phyloP scores from a whole-genome alignment of 495 filamentous ascomycete genomes.

The Penicillium turbatum region DNA sequence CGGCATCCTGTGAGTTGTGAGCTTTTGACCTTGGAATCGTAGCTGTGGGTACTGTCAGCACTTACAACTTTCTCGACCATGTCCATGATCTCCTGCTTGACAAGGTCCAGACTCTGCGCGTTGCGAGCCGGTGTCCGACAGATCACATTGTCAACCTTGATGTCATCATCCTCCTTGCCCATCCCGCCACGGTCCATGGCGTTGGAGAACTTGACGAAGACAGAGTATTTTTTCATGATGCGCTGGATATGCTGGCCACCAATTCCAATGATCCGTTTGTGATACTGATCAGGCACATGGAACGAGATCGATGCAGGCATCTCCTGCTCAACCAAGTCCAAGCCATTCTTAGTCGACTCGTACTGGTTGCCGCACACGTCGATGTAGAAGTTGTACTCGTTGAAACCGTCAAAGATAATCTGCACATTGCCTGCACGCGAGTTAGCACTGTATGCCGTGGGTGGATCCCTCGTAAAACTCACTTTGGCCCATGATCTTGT shows the following conservation, averaged over 20 bases:
- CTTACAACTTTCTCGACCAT: constrained; percentile 94
- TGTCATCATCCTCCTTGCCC: constrained; percentile 92
- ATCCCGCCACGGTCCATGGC: constrained; percentile 97
- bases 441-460: constrained; percentile 5
- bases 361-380: constrained; percentile 90
- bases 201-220: constrained; percentile 99
- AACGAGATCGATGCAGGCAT: constrained; percentile 99
- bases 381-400: constrained; percentile 99
- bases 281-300: constrained; percentile 99
- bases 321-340: constrained; percentile 93
- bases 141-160: constrained; percentile 98
- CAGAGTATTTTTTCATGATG: constrained; percentile 99
- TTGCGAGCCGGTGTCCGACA: constrained; percentile 96
- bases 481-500: constrained; percentile 99
- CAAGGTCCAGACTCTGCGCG: constrained; percentile 89
- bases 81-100: constrained; percentile 98
- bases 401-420: constrained; percentile 98
- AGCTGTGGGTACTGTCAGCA: constrained; percentile 5
- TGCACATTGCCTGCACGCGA: constrained; percentile 72
- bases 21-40: background rate
- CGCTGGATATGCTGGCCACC: constrained; percentile 98
- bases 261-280: constrained; percentile 98
- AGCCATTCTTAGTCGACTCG: constrained; percentile 84
- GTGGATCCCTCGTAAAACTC: constrained; percentile 19
- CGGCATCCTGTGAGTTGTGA: constrained; percentile 63